A percentile compares a stretch with the other conserved stretches of the same genome.
phyloP scores from a whole-genome alignment of 148 eudicot genomes.

The Arctostaphylos glauca region DNA sequence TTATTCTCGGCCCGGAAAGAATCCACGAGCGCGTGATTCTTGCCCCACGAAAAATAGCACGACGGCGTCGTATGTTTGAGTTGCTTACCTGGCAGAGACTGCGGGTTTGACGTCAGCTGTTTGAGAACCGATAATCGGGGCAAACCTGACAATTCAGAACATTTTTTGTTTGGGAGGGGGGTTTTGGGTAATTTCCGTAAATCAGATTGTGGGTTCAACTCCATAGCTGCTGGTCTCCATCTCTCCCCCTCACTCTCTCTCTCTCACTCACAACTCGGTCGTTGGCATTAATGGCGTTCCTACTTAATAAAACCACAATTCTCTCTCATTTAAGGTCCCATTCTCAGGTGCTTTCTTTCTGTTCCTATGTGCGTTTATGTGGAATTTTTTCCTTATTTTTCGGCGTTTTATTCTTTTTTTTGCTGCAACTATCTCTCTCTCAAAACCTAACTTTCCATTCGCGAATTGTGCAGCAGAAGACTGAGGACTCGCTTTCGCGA shows the following conservation, averaged over 20 bases:
- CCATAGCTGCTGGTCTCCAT: neutral
- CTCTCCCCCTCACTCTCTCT: conserved; percentile 9
- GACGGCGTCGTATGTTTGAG: neutral
- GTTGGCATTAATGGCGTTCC: conserved; percentile 54
- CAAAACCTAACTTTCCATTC: neutral
- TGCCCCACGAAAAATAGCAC: too few relatives aligned
- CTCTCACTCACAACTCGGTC: conserved; percentile 1
- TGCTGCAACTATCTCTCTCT: conserved; percentile 6
- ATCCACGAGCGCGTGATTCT: neutral
- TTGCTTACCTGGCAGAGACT: neutral
- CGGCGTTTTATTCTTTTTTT: neutral
- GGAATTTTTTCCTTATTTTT: neutral
- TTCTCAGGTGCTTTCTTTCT: conserved; percentile 44
- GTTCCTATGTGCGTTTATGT: neutral
- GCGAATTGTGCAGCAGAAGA: conserved; percentile 26
- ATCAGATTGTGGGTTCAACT: too few relatives aligned
- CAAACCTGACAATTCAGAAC: neutral
- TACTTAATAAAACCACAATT: conserved; percentile 38
- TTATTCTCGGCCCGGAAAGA: neutral
- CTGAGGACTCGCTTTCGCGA: conserved; percentile 36
- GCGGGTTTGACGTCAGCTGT: neutral
- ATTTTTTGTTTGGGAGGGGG: too few relatives aligned
- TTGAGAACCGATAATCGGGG: neutral
- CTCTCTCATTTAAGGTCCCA: conserved; percentile 53
- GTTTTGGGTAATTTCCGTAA: too few relatives aligned